A percentile compares a stretch with the other conserved stretches of the same genome.
phyloP scores from a whole-genome alignment of 768 basidiomycete species.

The Termitomyces sp. region DNA sequence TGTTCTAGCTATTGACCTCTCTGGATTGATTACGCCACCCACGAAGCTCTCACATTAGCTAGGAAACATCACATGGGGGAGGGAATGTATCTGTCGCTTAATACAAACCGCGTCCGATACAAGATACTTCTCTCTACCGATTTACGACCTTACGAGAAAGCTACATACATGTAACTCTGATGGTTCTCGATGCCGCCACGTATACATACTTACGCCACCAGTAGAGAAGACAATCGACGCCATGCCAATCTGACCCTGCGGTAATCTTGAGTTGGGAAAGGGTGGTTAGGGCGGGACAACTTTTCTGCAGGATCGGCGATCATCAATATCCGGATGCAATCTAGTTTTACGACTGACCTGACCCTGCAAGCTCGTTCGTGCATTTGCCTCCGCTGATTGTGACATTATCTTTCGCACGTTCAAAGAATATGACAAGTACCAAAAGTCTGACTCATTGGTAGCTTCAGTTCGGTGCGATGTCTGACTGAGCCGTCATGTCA shows the following conservation, averaged over 20 bases:
- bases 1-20: not conserved
- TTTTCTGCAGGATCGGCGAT: not conserved
- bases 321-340: not conserved
- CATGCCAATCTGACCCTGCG: conserved; percentile 1
- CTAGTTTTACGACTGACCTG: not conserved
- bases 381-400: not conserved
- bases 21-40: not conserved
- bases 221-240: not conserved
- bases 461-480: not conserved
- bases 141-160: not conserved
- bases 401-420: not conserved
- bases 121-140: not conserved
- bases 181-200: not conserved
- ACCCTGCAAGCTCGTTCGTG: not conserved
- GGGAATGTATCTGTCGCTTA: not conserved
- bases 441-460: not conserved
- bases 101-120: not conserved
- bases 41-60: not conserved
- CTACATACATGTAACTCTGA: not conserved
- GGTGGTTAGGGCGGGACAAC: not conserved
- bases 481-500: not conserved
- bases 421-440: not conserved
- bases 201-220: not conserved
- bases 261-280: not conserved
- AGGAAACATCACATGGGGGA: not conserved